Evolutionary conservation across 2,329 filamentous ascomycete genomes (phyloP), one percentile per base, ranked within the genome.

Genomic region (Alternaria viburni): DNA sequence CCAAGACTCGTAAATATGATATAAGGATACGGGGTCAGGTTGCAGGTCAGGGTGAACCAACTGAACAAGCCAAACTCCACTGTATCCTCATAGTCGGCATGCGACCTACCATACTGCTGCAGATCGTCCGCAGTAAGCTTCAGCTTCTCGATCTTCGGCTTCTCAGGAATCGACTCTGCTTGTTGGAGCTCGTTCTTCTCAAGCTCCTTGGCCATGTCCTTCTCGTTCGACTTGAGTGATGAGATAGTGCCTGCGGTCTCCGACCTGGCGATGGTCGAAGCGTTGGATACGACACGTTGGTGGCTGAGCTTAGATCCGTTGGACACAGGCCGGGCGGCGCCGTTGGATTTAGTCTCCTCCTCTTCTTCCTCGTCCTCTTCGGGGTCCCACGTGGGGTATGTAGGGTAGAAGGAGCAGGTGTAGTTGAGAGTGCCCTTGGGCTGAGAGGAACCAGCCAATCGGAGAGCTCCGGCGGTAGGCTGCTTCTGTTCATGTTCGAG

Each of bases 391-490:
- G 97, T 86, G 69, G 96, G 93, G 30, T 97, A 83, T 45, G 91
- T 93, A 3, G 96, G 96, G 78, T 93, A 98, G 84, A 99, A 99
- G 1, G 94, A 86, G 55, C 90, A 90, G 0, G 91, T 95, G 80
- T 93, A 97, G 70, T 90, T 89, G 15, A 99, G 84, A 1, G 83
- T 86, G 64, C 96, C 96, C 85, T 97, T 98, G 28, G 88, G 83
- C 28, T 88, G 84, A 32, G 91, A 89, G 72, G 90, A 90, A 32
- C 90, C 88, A 64, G 93, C 90, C 28, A 96, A 85, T 11, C 89
- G 88, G 23, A 99, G 85, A n/a, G 87, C 86, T 26, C 89, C 89
- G 19, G 89, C 84, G 11, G 88, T 87, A 12, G 86, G 78, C 46
- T 86, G 85, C 83, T 96, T 98, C 69, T 87, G 85, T 69, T 96